A percentile compares a stretch with the other conserved stretches of the same genome.
These are phyloP conservation scores for Malassezia restricta DNA, from an alignment of 1,284 basidiomycete species.

Conservation along the genomic window DNA sequence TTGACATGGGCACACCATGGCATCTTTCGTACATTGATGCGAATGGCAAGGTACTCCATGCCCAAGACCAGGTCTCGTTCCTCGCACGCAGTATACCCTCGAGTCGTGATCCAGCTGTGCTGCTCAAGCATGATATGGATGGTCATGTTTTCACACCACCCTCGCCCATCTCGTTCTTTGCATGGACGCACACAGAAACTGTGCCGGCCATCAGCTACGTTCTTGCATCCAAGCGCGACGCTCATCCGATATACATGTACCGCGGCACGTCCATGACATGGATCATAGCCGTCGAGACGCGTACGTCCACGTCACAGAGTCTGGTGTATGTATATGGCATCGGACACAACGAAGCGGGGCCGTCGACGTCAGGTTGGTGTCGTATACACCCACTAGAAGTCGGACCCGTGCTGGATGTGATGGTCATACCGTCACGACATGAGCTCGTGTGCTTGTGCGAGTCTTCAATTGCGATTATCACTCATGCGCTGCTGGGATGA, in stretches of 20 bases:
- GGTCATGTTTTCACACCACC: conserved; percentile 58
- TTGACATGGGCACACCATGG: conserved; percentile 55
- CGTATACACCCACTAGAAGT: conserved; percentile 3
- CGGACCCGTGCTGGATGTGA: conserved; percentile 1
- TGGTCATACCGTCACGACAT: background rate
- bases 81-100: background rate
- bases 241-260: conserved; percentile 26
- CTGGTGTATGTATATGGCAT: conserved; percentile 13
- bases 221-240: conserved; percentile 64
- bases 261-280: background rate
- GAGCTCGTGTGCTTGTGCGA: conserved; percentile 2
- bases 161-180: conserved; percentile 19
- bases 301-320: background rate
- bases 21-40: conserved; percentile 56
- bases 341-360: conserved; percentile 24
- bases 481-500: background rate
- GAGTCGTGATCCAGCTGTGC: conserved; percentile 47
- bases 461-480: background rate
- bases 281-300: conserved; percentile 8
- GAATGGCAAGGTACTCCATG: conserved; percentile 13
- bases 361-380: conserved; percentile 9
- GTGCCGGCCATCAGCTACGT: conserved; percentile 84
- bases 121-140: conserved; percentile 70
- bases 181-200: conserved; percentile 66
- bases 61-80: background rate